Conservation (phyloP, 495 filamentous ascomycete genomes). For the Jackrogersella multiformis region DNA sequence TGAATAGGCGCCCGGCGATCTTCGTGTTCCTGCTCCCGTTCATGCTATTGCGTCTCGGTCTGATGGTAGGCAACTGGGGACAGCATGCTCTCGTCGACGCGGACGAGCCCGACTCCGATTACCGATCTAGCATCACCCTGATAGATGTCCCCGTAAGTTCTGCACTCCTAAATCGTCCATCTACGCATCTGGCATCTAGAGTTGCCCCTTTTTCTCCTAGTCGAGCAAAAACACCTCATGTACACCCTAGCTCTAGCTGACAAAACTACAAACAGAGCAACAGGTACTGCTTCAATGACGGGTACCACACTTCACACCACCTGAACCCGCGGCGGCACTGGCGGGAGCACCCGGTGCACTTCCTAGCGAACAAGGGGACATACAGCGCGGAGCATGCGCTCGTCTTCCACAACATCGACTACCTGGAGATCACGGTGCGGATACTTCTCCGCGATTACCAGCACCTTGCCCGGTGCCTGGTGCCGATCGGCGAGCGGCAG, state of each 20-base stretch:
- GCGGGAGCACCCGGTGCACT: conserved; percentile 74
- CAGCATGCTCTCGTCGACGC: conserved; percentile 80
- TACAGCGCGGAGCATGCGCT: conserved; percentile 70
- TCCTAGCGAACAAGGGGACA: conserved; percentile 68
- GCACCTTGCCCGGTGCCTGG: conserved; percentile 68
- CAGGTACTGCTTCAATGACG: conserved; percentile 79
- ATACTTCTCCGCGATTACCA: conserved; percentile 70
- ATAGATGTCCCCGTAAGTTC: conserved; percentile 74
- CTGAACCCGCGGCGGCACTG: conserved; percentile 77
- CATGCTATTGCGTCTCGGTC: conserved; percentile 64
- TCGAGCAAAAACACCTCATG: not conserved
- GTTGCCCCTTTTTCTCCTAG: not conserved
- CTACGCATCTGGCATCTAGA: not conserved
- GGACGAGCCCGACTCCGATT: conserved; percentile 72
- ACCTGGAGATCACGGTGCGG: conserved; percentile 70
- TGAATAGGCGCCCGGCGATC: conserved; percentile 61
- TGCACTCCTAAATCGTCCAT: not conserved
- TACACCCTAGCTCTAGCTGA: conserved; percentile 12
- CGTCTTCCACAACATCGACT: conserved; percentile 77
- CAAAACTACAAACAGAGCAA: conserved; percentile 60
- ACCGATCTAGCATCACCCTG: conserved; percentile 74
- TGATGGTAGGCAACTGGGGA: conserved; percentile 82
- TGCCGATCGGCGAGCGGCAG: conserved; percentile 72
- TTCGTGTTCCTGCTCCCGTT: conserved; percentile 71
- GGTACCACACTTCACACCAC: conserved; percentile 81